A percentile compares a stretch with the other conserved stretches of the same genome.
Evolutionary conservation across 768 basidiomycete species (phyloP).

Genomic region (Lactifluus rugatus): DNA sequence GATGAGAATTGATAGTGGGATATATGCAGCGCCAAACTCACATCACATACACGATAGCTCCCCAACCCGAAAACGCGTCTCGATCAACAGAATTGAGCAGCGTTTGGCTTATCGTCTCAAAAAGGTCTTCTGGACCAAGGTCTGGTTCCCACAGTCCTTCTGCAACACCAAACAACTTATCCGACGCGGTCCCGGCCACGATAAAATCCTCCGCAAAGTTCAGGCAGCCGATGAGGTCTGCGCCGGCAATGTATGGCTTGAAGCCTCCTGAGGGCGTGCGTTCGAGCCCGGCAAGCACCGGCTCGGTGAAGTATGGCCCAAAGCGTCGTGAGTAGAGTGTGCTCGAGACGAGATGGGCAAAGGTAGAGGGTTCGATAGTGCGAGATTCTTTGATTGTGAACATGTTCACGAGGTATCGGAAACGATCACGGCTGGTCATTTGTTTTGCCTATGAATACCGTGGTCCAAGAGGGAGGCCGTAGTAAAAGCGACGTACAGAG

Average conservation of each 20-base stretch:
- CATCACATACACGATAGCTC: constrained; percentile 92
- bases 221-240: constrained; percentile 88
- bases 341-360: constrained; percentile 90
- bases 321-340: constrained; percentile 95
- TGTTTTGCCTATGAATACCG: background rate
- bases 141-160: constrained; percentile 99
- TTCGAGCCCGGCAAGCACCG: constrained; percentile 87
- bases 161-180: constrained; percentile 92
- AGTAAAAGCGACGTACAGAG: constrained; percentile 48
- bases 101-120: constrained; percentile 97
- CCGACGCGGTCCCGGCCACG: constrained; percentile 85
- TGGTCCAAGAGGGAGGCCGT: too few species aligned
- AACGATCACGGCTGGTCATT: constrained; percentile 62
- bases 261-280: constrained; percentile 59
- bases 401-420: constrained; percentile 95
- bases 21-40: constrained; percentile 34
- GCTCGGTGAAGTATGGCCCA: constrained; percentile 93
- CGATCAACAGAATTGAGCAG: constrained; percentile 91
- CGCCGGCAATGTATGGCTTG: constrained; percentile 90
- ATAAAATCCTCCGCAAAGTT: constrained; percentile 97
- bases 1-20: constrained; percentile 1
- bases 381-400: constrained; percentile 99
- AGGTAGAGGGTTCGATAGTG: constrained; percentile 92
- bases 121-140: constrained; percentile 90
- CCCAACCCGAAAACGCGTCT: constrained; percentile 97